Evolutionary conservation across 2,329 filamentous ascomycete species (phyloP), one percentile per base, ranked within the genome.

Genomic region (Apiospora saccharicola): DNA sequence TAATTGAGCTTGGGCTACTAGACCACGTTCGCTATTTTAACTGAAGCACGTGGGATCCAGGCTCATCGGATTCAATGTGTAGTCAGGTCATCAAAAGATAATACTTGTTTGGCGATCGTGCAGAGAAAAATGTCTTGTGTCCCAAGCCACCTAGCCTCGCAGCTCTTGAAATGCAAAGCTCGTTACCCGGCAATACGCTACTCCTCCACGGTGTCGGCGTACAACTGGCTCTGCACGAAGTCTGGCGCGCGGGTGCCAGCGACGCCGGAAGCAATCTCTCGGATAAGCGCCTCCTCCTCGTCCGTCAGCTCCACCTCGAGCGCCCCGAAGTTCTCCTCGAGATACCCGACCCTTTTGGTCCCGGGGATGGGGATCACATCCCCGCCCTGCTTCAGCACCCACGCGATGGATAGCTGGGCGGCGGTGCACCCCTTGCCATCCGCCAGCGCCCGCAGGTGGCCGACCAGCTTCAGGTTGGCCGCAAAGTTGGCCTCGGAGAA

Each of bases 331-430:
- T 83, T 82, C 69, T 81, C 77, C 70, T 81, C 78, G 3, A 82
- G 69, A 30, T 80, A 79, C 70, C 78, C 79, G 26, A 77, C 69
- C 12, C 75, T 76, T 74, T 80, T 81, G 22, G 80, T 82, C 4
- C 80, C 80, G 19, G 61, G 83, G 51, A 85, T 84, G n/a, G 80
- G 79, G n/a, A 83, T 73, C 26, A 83, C 80, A 70, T 84, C 80
- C 14, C 82, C 79, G 3, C 86, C 87, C 73, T 88, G 86, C 41
- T 43, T 43, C 41, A 43, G 41, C 47, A 90, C 79, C 89, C 89
- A 92, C 2, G 86, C 87, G 41, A 92, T 77, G 1, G 87, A 87
- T 41, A 91, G 80, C 80, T 91, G 89, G 0, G 83, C 82, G 1
- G 84, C 74, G 0, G 87, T 88, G 72, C 82, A 84, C 0, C 83